phyloP scores from a whole-genome alignment of 148 eudicot species.

The Fagopyrum esculentum region DNA sequence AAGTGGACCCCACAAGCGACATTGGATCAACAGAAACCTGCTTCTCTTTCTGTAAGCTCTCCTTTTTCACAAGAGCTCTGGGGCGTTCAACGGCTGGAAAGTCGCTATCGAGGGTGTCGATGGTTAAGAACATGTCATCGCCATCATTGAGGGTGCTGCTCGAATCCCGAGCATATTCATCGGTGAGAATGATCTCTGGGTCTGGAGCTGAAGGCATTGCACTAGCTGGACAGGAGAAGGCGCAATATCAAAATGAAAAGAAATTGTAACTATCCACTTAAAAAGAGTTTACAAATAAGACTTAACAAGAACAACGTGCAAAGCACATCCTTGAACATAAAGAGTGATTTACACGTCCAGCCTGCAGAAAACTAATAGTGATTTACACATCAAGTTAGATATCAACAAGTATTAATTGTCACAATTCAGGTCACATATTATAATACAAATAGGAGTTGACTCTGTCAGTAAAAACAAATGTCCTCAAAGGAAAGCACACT shows the following conservation, averaged over 20 bases:
- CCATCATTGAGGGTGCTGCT: conserved; percentile 26
- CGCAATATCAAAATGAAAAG: conserved; percentile 4
- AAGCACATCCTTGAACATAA: not conserved
- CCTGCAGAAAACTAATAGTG: conserved; percentile 8
- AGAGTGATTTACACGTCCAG: conserved; percentile 8
- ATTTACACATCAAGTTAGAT: not conserved
- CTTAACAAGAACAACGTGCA: conserved; percentile 3
- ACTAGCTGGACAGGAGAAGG: not conserved
- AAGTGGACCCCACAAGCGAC: conserved; percentile 41
- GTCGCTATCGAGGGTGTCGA: conserved; percentile 22
- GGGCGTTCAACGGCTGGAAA: conserved; percentile 35
- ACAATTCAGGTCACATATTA: not conserved
- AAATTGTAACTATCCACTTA: not conserved
- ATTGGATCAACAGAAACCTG: conserved; percentile 80
- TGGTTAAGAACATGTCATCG: conserved; percentile 30
- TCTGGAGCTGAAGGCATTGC: conserved; percentile 9
- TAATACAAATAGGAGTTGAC: not conserved
- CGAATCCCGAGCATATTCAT: conserved; percentile 18
- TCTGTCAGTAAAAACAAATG: conserved; percentile 3
- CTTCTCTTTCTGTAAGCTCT: conserved; percentile 39
- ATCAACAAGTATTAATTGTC: not conserved
- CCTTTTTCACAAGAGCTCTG: conserved; percentile 17
- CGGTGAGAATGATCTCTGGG: not conserved
- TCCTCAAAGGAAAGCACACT: not conserved
- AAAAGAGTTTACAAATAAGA: not conserved